Base-by-base conservation (phyloP, 805 yeast species). In the Zygoascus flipseniorum region DNA sequence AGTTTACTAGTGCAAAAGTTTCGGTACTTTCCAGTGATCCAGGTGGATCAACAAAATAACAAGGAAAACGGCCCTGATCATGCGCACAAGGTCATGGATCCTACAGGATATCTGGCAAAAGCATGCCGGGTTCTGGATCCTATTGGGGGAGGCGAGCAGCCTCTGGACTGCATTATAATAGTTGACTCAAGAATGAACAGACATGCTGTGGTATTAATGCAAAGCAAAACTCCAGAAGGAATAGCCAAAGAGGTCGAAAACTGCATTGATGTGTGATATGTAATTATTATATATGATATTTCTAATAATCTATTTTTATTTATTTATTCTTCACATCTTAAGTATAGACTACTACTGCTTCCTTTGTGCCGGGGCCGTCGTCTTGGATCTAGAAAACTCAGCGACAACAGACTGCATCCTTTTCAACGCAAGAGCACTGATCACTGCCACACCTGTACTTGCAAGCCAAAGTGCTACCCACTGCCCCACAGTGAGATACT, bases 111-210 rank as follows among this genome's bases (percentile, higher is more conserved):
- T 9, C 61, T 68, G 5, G 70, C 67, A 8, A 48, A 51, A 18
- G 60, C 60, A 48, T 65, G 69, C 49, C 56, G 65, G 2, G 69
- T 62, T 18, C 41, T 62, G 32, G 65, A 63, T 39, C 69, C 68
- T 2, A 52, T 66, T n/a, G 72, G 71, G 2, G 69, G 71, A 10
- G 65, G 69, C 2, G 31, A 57, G 2, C 49, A 41, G 32, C 58
- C 65, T 10, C 42, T 62, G n/a, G 62, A 61, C n/a, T 58, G 66
- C 41, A 54, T 68, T 9, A 69, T 67, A 13, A 55, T 59, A 44
- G 58, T 67, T 11, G 63, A 61, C 16, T 46, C 49, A 2, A 20
- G 14, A 6, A 18, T 42, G 44, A 42, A 39, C 43, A 2, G 49
- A 37, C 23, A 42, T 19, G 18, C 20, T 42, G 13, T 16, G 44